A percentile compares a stretch with the other conserved stretches of the same genome.
Conservation (phyloP, 768 basidiomycete genomes). For the Amyloporia xantha region DNA sequence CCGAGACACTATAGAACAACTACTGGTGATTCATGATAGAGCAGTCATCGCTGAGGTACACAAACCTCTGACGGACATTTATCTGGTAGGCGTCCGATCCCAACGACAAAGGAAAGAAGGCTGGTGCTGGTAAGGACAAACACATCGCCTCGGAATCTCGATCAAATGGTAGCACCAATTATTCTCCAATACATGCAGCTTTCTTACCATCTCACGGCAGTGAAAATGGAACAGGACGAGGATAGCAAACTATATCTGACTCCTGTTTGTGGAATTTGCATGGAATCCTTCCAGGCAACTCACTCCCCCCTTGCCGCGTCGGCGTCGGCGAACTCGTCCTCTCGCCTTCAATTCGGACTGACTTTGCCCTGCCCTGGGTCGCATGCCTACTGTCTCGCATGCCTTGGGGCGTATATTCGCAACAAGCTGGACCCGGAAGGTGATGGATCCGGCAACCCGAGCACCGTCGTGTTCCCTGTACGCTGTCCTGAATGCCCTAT, state of each 20-base stretch:
- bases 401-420: slow-evolving; percentile 28
- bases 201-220: too few species aligned
- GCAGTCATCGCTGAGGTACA: neutral
- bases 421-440: slow-evolving; percentile 31
- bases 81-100: slow-evolving; percentile 21
- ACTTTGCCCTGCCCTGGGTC: slow-evolving; percentile 28
- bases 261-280: slow-evolving; percentile 32
- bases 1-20: slow-evolving; percentile 20
- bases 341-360: slow-evolving; percentile 28
- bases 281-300: slow-evolving; percentile 30
- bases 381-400: slow-evolving; percentile 32
- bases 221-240: too few species aligned
- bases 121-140: slow-evolving; percentile 1
- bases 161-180: too few species aligned
- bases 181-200: too few species aligned
- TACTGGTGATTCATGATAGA: slow-evolving; percentile 16
- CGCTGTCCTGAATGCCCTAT: slow-evolving; percentile 32
- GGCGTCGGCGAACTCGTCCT: slow-evolving; percentile 29
- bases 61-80: neutral
- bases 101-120: slow-evolving; percentile 24
- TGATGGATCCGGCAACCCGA: slow-evolving; percentile 20
- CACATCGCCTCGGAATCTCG: too few species aligned
- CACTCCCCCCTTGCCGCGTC: slow-evolving; percentile 28
- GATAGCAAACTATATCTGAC: too few species aligned
- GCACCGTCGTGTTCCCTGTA: slow-evolving; percentile 30